Conservation (phyloP, 441 rosid genomes). For the Euphorbia corollata region DNA sequence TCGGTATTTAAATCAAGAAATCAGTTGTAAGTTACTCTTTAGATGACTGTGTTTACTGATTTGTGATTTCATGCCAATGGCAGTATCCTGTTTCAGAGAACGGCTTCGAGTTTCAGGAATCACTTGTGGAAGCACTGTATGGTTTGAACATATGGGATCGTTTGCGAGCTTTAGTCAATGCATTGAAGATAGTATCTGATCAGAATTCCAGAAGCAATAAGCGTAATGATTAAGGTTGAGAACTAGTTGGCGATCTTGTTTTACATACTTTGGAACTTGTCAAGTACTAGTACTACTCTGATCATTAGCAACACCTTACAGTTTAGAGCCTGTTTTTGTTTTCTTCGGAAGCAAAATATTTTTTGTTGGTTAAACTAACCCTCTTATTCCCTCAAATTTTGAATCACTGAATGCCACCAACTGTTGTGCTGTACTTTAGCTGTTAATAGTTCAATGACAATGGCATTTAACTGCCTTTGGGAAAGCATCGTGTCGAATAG, state of each 20-base stretch:
- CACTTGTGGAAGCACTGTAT: slow-evolving; percentile 71
- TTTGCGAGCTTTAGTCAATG: slow-evolving; percentile 63
- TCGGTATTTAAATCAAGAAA: too few relatives aligned
- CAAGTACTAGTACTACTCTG: not conserved
- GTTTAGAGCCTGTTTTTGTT: not conserved
- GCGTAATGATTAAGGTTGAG: slow-evolving; percentile 38
- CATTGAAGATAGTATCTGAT: slow-evolving; percentile 62
- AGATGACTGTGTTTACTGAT: not conserved
- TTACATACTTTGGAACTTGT: not conserved
- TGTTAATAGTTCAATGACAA: not conserved
- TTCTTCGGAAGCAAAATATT: not conserved
- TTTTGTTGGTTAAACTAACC: not conserved
- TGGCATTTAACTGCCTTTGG: too few relatives aligned
- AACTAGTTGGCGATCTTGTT: not conserved
- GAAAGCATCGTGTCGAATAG: too few relatives aligned
- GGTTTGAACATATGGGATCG: slow-evolving; percentile 86
- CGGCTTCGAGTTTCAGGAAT: slow-evolving; percentile 76
- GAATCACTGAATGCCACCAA: not conserved
- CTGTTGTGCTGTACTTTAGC: not conserved
- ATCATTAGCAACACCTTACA: not conserved
- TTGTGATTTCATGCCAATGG: slow-evolving; percentile 1
- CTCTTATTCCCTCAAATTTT: not conserved
- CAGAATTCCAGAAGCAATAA: slow-evolving; percentile 38
- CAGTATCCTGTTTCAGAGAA: slow-evolving; percentile 86
- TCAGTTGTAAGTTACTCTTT: not conserved